A percentile compares a stretch with the other conserved stretches of the same genome.
Evolutionary conservation across 2,329 filamentous ascomycete genomes (phyloP).

Genomic region (Dothistroma pini): DNA sequence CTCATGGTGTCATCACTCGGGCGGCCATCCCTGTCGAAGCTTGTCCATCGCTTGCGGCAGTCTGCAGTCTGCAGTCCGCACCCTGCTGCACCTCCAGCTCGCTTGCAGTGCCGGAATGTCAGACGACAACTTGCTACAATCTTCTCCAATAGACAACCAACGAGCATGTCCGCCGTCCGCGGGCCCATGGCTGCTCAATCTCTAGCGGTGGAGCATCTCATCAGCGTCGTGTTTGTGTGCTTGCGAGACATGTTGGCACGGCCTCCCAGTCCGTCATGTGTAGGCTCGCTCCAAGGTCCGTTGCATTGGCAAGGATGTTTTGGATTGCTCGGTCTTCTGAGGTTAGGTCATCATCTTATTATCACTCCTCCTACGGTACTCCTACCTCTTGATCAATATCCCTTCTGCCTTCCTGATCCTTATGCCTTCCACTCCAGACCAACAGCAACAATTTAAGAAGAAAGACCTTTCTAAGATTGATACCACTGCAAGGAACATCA

Average conservation of each 20-base stretch:
- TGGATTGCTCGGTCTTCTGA: neutral
- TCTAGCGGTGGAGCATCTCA: neutral
- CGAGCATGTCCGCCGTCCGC: neutral
- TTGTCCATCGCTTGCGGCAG: slow-evolving; percentile 5
- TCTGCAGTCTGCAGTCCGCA: slow-evolving; percentile 3
- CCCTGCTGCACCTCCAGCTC: neutral
- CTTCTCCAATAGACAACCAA: neutral
- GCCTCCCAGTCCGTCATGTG: slow-evolving; percentile 7
- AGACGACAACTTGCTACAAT: neutral
- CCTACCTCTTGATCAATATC: neutral
- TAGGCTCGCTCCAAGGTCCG: slow-evolving; percentile 4
- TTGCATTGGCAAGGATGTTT: slow-evolving; percentile 4
- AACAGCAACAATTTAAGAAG: slow-evolving; percentile 4
- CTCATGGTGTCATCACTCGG: slow-evolving; percentile 1
- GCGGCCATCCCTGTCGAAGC: slow-evolving; percentile 1
- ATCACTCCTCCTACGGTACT: neutral
- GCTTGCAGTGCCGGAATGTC: slow-evolving; percentile 4
- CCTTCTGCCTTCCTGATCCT: neutral
- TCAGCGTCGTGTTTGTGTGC: neutral
- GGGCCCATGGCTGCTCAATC: neutral
- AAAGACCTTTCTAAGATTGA: neutral
- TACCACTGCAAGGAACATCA: neutral
- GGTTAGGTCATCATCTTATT: neutral
- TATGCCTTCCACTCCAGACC: slow-evolving; percentile 5
- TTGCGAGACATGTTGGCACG: slow-evolving; percentile 3